Conservation (phyloP, 495 filamentous ascomycete species). For the Letharia columbiana region DNA sequence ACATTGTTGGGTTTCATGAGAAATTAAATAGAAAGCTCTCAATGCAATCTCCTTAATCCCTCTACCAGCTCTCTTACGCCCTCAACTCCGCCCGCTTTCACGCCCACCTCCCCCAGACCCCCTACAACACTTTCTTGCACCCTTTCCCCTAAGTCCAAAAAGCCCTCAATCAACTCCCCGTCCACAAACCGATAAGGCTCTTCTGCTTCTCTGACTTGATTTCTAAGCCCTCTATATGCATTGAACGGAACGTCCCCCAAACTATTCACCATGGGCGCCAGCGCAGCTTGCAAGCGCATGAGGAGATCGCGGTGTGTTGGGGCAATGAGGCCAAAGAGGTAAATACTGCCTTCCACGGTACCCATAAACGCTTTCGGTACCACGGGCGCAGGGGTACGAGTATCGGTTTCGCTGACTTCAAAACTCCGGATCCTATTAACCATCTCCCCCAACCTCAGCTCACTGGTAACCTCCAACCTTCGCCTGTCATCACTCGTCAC, state of each 20-base stretch:
- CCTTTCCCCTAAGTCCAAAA: conserved; percentile 57
- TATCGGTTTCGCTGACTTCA: conserved; percentile 44
- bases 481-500: conserved; percentile 65
- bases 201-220: conserved; percentile 55
- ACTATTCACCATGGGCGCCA: conserved; percentile 56
- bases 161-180: conserved; percentile 81
- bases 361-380: conserved; percentile 79
- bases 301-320: conserved; percentile 65
- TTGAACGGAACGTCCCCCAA: conserved; percentile 66
- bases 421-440: conserved; percentile 72
- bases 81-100: conserved; percentile 64
- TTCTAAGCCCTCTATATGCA: conserved; percentile 70
- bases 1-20: too few relatives aligned
- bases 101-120: conserved; percentile 50
- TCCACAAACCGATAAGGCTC: conserved; percentile 86
- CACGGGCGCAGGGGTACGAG: conserved; percentile 48
- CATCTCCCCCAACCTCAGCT: conserved; percentile 82
- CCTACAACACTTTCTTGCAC: conserved; percentile 56
- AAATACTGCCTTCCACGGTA: conserved; percentile 89
- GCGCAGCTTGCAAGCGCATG: conserved; percentile 66
- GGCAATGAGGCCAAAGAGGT: conserved; percentile 74
- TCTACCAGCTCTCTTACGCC: conserved; percentile 54
- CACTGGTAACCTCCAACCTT: conserved; percentile 63
- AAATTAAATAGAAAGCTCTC: not conserved
- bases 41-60: conserved; percentile 20